A percentile compares a stretch with the other conserved stretches of the same genome.
phyloP scores from a whole-genome alignment of 495 filamentous ascomycete species.

The Hypoxylon cercidicola region DNA sequence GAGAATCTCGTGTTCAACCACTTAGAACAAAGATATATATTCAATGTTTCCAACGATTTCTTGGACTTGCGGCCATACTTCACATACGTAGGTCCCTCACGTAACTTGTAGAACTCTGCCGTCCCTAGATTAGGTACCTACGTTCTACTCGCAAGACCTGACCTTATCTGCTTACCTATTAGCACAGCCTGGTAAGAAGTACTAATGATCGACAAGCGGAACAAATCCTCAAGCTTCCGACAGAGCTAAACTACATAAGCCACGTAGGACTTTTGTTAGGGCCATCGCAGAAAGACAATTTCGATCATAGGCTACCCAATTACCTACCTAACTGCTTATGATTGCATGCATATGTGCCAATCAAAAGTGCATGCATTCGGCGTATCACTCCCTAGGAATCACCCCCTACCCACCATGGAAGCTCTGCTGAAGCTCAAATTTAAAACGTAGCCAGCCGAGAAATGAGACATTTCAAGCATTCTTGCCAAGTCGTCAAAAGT shows the following conservation, averaged over 20 bases:
- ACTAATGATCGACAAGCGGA: slow-evolving; percentile 36
- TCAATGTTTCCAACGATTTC: not conserved
- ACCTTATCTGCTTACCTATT: slow-evolving; percentile 12
- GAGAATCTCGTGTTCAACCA: slow-evolving; percentile 20
- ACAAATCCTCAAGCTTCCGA: slow-evolving; percentile 13
- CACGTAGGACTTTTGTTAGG: slow-evolving; percentile 12
- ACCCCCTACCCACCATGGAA: slow-evolving; percentile 8
- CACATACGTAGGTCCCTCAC: not conserved
- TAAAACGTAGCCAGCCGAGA: not conserved
- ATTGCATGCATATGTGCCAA: slow-evolving; percentile 20
- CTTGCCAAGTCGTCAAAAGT: slow-evolving; percentile 16
- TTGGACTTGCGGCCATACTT: slow-evolving; percentile 4
- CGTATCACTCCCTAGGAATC: too few relatives aligned
- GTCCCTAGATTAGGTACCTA: too few relatives aligned
- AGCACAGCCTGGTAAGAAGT: slow-evolving; percentile 17
- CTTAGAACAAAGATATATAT: not conserved
- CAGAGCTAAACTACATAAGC: slow-evolving; percentile 11
- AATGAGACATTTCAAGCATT: slow-evolving; percentile 4
- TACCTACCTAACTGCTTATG: slow-evolving; percentile 17
- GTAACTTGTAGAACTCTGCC: slow-evolving; percentile 3
- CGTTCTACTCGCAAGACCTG: slow-evolving; percentile 1
- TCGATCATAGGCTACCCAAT: slow-evolving; percentile 17
- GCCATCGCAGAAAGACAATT: not conserved
- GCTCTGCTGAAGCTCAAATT: slow-evolving; percentile 12
- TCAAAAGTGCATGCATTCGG: not conserved